Conservation (phyloP, 208 protist genomes). For the Trypanosoma platydactyli region DNA sequence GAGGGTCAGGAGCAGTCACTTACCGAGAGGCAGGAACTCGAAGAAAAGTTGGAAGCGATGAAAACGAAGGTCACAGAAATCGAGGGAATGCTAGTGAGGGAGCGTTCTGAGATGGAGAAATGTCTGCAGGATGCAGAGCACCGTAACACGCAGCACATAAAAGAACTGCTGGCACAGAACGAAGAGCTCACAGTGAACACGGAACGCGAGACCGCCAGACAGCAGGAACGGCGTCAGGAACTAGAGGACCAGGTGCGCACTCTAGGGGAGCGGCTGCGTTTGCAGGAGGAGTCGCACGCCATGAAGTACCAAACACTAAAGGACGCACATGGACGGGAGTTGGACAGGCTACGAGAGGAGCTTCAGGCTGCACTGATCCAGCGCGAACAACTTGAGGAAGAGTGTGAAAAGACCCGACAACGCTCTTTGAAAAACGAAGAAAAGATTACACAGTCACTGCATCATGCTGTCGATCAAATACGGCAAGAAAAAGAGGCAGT, state of each 20-base stretch:
- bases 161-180: slow-evolving; percentile 49
- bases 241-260: slow-evolving; percentile 58
- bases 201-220: slow-evolving; percentile 34
- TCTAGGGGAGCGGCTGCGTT: slow-evolving; percentile 40
- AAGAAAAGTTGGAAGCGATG: slow-evolving; percentile 38
- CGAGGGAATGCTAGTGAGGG: slow-evolving; percentile 23
- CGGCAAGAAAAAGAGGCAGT: slow-evolving; percentile 59
- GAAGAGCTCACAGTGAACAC: slow-evolving; percentile 33
- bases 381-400: slow-evolving; percentile 36
- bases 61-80: slow-evolving; percentile 34
- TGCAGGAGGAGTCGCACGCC: slow-evolving; percentile 46
- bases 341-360: slow-evolving; percentile 44
- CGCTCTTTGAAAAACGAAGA: slow-evolving; percentile 48
- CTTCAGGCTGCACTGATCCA: slow-evolving; percentile 35
- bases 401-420: slow-evolving; percentile 29
- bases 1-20: slow-evolving; percentile 42
- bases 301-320: slow-evolving; percentile 43
- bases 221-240: slow-evolving; percentile 42
- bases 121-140: slow-evolving; percentile 45
- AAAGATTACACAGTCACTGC: slow-evolving; percentile 47
- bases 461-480: slow-evolving; percentile 52
- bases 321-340: slow-evolving; percentile 50
- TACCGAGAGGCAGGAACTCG: slow-evolving; percentile 37
- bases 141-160: slow-evolving; percentile 40
- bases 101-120: slow-evolving; percentile 45